Evolutionary conservation across 2,329 filamentous ascomycete genomes (phyloP).

Genomic region (Calonectria montana): DNA sequence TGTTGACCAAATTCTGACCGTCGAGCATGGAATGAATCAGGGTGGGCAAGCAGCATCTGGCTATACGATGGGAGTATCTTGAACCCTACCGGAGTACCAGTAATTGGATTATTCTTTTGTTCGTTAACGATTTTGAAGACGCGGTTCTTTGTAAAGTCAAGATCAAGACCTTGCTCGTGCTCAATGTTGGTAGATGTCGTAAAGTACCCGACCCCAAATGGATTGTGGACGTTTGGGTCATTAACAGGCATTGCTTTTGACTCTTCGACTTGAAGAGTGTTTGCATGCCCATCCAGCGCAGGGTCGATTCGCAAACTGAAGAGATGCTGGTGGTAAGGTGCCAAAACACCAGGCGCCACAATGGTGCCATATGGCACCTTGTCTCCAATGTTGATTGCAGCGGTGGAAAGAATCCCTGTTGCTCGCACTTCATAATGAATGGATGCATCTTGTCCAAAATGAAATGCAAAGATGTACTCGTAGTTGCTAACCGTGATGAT

Average conservation of each 20-base stretch:
- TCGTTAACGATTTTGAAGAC: conserved; percentile 63
- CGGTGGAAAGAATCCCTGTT: conserved; percentile 57
- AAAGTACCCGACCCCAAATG: conserved; percentile 60
- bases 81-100: conserved; percentile 58
- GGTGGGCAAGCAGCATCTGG: conserved; percentile 55
- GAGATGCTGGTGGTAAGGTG: conserved; percentile 76
- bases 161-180: conserved; percentile 59
- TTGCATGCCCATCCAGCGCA: conserved; percentile 68
- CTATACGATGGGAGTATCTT: conserved; percentile 60
- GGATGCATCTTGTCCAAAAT: conserved; percentile 64
- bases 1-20: conserved; percentile 58
- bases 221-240: conserved; percentile 58
- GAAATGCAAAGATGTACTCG: conserved; percentile 61
- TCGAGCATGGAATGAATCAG: conserved; percentile 51
- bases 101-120: conserved; percentile 53
- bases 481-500: conserved; percentile 74
- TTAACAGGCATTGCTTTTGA: conserved; percentile 55
- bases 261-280: conserved; percentile 60
- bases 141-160: conserved; percentile 61
- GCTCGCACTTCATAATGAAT: conserved; percentile 50
- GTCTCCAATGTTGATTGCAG: conserved; percentile 65
- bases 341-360: conserved; percentile 70
- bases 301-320: conserved; percentile 76
- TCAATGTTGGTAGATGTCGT: conserved; percentile 57
- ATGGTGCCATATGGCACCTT: conserved; percentile 66